These are phyloP conservation scores for Austroboletus niveus DNA, from an alignment of 1,284 basidiomycete genomes.

Conservation along the genomic window DNA sequence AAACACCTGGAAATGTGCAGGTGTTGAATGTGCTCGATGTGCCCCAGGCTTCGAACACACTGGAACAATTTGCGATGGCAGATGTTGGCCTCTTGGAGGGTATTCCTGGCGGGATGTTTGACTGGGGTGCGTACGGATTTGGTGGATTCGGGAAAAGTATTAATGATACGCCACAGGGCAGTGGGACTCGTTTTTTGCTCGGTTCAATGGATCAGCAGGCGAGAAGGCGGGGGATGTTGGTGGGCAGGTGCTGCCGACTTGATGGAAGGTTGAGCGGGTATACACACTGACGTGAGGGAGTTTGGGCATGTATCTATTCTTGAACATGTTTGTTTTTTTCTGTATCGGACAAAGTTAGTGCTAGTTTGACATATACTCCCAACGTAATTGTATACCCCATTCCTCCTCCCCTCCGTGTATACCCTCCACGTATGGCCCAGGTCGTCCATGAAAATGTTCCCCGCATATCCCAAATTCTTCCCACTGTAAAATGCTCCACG, in stretches of 20 bases:
- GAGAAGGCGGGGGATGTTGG: conserved; percentile 3
- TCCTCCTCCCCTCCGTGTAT: conserved; percentile 1
- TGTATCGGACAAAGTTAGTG: conserved; percentile 2
- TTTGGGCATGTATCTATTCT: conserved; percentile 2
- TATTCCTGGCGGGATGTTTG: conserved; percentile 82
- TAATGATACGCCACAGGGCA: conserved; percentile 46
- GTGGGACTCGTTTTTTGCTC: conserved; percentile 74
- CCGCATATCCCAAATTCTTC: conserved; percentile 74
- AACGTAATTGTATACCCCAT: conserved; percentile 25
- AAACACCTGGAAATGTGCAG: conserved; percentile 55
- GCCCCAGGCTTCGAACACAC: conserved; percentile 48
- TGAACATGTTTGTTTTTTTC: background rate
- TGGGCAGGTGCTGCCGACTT: background rate
- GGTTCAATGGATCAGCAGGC: conserved; percentile 31
- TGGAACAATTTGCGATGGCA: conserved; percentile 64
- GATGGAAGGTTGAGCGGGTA: conserved; percentile 11
- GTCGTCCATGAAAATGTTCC: conserved; percentile 31
- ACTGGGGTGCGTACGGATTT: conserved; percentile 64
- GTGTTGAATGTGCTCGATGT: conserved; percentile 73
- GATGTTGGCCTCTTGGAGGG: conserved; percentile 76
- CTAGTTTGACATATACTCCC: conserved; percentile 14
- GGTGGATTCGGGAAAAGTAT: conserved; percentile 5
- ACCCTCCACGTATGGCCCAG: conserved; percentile 40
- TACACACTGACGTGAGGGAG: conserved; percentile 5
- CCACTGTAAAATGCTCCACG: conserved; percentile 79